Conservation (phyloP, 2,329 filamentous ascomycete genomes). For the Monascus ruber region DNA sequence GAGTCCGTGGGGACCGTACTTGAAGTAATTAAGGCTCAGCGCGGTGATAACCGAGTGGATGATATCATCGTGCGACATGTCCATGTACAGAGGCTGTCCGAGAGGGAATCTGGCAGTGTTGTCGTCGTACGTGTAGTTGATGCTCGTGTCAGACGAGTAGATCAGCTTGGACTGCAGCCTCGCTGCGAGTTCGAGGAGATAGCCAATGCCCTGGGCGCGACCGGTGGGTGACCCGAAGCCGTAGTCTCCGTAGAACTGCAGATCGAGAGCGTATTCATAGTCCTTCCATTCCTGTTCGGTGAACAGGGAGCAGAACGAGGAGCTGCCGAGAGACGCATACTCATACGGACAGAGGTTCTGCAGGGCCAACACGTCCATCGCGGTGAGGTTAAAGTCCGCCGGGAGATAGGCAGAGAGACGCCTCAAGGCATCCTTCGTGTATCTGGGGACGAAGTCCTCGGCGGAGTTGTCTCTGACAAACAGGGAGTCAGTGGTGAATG, state of each 20-base stretch:
- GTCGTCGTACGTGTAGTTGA: conserved; percentile 40
- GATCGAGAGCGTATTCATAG: conserved; percentile 43
- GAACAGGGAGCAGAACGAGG: conserved; percentile 44
- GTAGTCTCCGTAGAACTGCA: conserved; percentile 39
- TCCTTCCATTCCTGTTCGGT: conserved; percentile 45
- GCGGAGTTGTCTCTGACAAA: conserved; percentile 14
- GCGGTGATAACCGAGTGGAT: conserved; percentile 41
- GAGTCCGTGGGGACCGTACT: conserved; percentile 15
- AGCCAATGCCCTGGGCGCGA: conserved; percentile 43
- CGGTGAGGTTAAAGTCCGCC: conserved; percentile 36
- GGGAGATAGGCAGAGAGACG: conserved; percentile 40
- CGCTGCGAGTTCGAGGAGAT: conserved; percentile 41
- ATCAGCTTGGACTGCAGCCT: conserved; percentile 39
- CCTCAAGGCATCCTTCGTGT: conserved; percentile 34
- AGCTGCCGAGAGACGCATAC: conserved; percentile 37
- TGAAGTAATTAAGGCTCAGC: conserved; percentile 44
- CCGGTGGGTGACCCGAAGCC: conserved; percentile 39
- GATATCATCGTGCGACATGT: conserved; percentile 45
- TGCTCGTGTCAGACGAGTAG: conserved; percentile 37
- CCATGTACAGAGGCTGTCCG: conserved; percentile 39
- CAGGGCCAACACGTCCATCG: conserved; percentile 42
- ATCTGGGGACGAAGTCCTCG: conserved; percentile 33
- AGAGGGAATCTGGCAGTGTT: conserved; percentile 38
- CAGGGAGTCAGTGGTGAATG: too few relatives aligned
- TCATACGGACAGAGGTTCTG: conserved; percentile 47